Conservation (phyloP, 2,329 filamentous ascomycete genomes). For the Diaporthe capsici region DNA sequence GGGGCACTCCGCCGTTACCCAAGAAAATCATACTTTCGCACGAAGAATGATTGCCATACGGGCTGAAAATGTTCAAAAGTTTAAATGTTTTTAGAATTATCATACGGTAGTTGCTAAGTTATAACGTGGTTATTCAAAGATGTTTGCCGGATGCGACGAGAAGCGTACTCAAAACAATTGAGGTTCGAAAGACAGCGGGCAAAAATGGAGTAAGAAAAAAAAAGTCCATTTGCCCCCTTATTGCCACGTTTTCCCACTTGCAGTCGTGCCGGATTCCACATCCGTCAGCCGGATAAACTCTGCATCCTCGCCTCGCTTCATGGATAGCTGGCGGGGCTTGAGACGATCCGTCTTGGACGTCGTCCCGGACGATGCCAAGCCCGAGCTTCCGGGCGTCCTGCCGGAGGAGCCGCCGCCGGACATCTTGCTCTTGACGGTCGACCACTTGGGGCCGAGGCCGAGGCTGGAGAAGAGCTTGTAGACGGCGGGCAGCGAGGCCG, state of each 20-base stretch:
- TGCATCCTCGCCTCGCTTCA: background rate
- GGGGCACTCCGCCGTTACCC: too few species aligned
- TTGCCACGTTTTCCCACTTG: background rate
- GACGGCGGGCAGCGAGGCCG: conserved; percentile 6
- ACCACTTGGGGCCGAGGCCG: background rate
- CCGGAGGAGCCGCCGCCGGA: conserved; percentile 9
- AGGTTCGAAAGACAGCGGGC: too few species aligned
- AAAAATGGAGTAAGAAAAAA: background rate
- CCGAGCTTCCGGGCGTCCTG: background rate
- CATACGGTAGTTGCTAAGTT: background rate
- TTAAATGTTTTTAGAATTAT: background rate
- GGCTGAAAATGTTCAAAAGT: background rate
- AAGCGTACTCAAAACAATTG: background rate
- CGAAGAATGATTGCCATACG: background rate
- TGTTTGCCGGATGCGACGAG: background rate
- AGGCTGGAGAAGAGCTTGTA: conserved; percentile 25
- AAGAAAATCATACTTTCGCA: background rate
- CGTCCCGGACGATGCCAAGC: background rate
- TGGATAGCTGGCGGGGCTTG: background rate
- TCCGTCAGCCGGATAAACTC: conserved; percentile 15
- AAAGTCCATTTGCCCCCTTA: background rate
- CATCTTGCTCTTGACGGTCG: conserved; percentile 7
- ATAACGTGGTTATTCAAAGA: background rate
- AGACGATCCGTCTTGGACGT: background rate
- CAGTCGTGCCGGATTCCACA: conserved; percentile 9